Base-by-base conservation (phyloP, 257 asterid genomes). In the Salvia miltiorrhiza region DNA sequence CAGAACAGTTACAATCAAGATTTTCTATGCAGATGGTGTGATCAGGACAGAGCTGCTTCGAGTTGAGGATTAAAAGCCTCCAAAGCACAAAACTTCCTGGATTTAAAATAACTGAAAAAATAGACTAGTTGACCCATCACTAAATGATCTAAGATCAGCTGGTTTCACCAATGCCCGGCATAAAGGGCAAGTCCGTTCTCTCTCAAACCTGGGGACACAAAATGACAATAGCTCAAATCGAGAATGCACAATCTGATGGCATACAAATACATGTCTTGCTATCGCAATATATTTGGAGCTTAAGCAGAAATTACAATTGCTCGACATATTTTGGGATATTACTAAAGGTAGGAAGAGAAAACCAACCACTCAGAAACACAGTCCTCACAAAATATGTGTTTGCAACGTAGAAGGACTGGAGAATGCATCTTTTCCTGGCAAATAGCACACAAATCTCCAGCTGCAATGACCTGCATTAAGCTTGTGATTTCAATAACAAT, bases 341-440 rank as follows among this genome's bases (percentile, higher is more conserved):
- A 50, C 7, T 43, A 16, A 5, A 47, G 39, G 35, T 53, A 62
- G 61, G 55, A 62, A 32, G 67, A 70, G 73, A 73, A 55, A 77
- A 79, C 86, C 53, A 47, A 90, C 97, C 97, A 90, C 76, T 90
- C 97, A 7, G 92, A 88, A 20, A 86, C 96, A 64, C 97, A 90
- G 64, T 88, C 97, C 78, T 90, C 97, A 54, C 97, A 90, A 74
- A 90, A 90, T 77, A 90, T 80, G 80, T 90, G 97, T 71, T 90
- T 88, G 83, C 97, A 90, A 12, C 94, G 91, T 26, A 90, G 74
- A 9, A 90, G 83, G 65, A 90, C 87, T 35, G 97, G 97, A 2
- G 83, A 80, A 37, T 90, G 95, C 96, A 90, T 80, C 47, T 90
- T 88, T 76, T 90, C 96, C 87, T 90, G 97, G 79, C 97, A 90